Base-by-base conservation (phyloP, 2,329 filamentous ascomycete genomes). In the Fusarium redolens region DNA sequence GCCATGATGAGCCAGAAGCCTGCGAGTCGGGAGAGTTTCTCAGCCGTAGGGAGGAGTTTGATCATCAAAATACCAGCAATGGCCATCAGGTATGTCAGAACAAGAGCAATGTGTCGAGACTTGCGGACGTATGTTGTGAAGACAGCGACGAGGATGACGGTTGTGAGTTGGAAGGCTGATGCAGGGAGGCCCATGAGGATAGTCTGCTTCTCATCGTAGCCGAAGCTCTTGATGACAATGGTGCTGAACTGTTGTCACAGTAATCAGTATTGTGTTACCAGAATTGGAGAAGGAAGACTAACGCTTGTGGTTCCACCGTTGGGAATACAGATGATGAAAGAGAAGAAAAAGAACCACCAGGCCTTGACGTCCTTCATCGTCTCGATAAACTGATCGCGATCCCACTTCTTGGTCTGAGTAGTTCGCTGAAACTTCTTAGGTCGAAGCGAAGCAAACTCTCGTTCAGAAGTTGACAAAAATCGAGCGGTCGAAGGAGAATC, bases 1-100 rank as follows among this genome's bases (percentile, higher is more conserved):
- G 64, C 64, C 64, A 66, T 67, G 20, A 67, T 51, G 38, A 67
- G 61, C 64, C 64, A 67, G 33, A 67, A 67, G 1, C 64, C 64
- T 0, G 64, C 64, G 0, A 67, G 4, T 4, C 64, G 61, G 0
- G 61, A 33, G 6, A 67, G 28, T 13, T 67, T 67, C 14, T 67
- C 64, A 0, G 44, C n/a, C 2, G 31, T 40, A 2, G 51, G 64
- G 0, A 66, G 51, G 7, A 67, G 51, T 7, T 67, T 67, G 15
- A 67, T 67, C 64, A 67, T 67, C 4, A 67, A 25, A 6, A 67
- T 67, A 7, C 64, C 64, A 10, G 51, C 64, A 9, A 66, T 66
- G 0, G 61, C 61, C 44, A 66, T 67, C 4, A 67, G 3, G n/a
- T 67, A 67, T 0, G 64, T 67, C 6, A 67, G 18, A n/a, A 66